Evolutionary conservation across 2,329 filamentous ascomycete genomes (phyloP).

Genomic region (Botrytis byssoidea): DNA sequence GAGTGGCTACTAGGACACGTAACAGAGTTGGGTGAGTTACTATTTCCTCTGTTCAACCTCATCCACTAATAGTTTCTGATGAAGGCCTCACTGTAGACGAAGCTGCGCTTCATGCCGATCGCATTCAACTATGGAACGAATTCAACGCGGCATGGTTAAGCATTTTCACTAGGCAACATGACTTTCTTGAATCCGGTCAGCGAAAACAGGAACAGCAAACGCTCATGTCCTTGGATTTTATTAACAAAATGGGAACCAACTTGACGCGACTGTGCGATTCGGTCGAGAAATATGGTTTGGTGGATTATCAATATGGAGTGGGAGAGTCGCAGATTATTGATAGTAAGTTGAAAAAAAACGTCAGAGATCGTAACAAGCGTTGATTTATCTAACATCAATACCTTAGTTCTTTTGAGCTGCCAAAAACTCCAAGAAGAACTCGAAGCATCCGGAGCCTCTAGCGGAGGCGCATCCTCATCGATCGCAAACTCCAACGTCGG

Average conservation of each 20-base stretch:
- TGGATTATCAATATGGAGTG: slow-evolving; percentile 96
- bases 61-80: slow-evolving; percentile 40
- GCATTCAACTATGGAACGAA: slow-evolving; percentile 85
- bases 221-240: slow-evolving; percentile 64
- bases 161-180: slow-evolving; percentile 78
- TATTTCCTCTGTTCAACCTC: slow-evolving; percentile 34
- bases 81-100: slow-evolving; percentile 84
- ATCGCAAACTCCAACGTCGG: slow-evolving; percentile 24
- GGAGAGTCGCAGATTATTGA: slow-evolving; percentile 87
- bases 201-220: slow-evolving; percentile 48
- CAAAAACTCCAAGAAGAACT: slow-evolving; percentile 51
- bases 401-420: slow-evolving; percentile 51
- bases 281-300: slow-evolving; percentile 86
- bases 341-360: slow-evolving; percentile 14
- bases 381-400: slow-evolving; percentile 6
- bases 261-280: slow-evolving; percentile 79
- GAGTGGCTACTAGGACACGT: slow-evolving; percentile 66
- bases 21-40: slow-evolving; percentile 61
- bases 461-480: slow-evolving; percentile 14
- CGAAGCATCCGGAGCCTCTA: slow-evolving; percentile 27
- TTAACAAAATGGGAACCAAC: slow-evolving; percentile 80
- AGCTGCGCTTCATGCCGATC: slow-evolving; percentile 68
- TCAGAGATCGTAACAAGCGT: not conserved
- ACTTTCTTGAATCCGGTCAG: slow-evolving; percentile 54
- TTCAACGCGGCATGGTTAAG: slow-evolving; percentile 93